Conservation (phyloP, 768 basidiomycete species). For the Phanerochaete carnosa region DNA sequence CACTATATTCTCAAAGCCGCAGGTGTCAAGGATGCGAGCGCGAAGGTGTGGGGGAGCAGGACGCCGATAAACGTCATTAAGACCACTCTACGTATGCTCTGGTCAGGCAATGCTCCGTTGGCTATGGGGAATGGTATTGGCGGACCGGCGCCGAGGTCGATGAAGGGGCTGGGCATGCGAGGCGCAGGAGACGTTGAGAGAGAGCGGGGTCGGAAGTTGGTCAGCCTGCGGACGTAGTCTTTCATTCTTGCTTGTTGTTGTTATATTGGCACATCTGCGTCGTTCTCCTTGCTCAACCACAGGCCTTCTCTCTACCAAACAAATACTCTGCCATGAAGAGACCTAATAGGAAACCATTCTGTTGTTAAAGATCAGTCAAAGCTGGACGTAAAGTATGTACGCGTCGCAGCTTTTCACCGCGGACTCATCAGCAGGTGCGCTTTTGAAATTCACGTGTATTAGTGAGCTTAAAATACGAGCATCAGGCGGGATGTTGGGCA, state of each 20-base stretch:
- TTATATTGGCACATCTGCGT: not conserved
- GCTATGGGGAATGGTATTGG: constrained; percentile 83
- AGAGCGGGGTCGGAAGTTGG: constrained; percentile 75
- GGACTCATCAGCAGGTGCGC: no score
- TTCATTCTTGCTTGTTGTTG: not conserved
- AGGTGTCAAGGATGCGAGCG: constrained; percentile 92
- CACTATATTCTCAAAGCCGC: constrained; percentile 91
- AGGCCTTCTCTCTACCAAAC: not conserved
- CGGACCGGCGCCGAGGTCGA: constrained; percentile 62
- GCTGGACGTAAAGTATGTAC: no score
- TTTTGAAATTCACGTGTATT: no score
- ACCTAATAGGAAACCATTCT: no score
- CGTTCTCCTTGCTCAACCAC: not conserved
- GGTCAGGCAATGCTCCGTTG: constrained; percentile 77
- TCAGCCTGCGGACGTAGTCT: constrained; percentile 22
- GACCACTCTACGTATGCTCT: constrained; percentile 76
- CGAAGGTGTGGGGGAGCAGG: constrained; percentile 91
- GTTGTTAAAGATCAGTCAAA: no score
- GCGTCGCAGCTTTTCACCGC: no score
- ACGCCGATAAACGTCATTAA: constrained; percentile 88
- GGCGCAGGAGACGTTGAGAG: constrained; percentile 72
- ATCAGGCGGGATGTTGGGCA: no score
- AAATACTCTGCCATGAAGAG: no score
- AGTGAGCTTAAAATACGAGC: no score
- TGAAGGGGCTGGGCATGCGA: constrained; percentile 73